Base-by-base conservation (phyloP, 176 grass and related monocot genomes). In the Secale cereale region DNA sequence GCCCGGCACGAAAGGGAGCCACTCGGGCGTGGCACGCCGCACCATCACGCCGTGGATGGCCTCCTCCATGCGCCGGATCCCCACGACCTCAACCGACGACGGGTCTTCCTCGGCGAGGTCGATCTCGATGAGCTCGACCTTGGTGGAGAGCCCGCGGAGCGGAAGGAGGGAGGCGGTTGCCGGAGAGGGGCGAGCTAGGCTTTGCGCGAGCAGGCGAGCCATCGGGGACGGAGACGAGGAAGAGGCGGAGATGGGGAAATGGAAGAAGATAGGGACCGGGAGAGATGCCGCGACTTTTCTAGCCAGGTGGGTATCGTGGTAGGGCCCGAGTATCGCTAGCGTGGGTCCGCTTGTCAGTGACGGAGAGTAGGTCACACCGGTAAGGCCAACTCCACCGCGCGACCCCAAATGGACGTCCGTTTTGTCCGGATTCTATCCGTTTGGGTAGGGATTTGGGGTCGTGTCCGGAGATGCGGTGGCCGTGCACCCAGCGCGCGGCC, bases 1-100 rank as follows among this genome's bases (percentile, higher is more conserved):
- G 8, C 94, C 97, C 0, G 97, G 94, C 5, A 99, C 82, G 86
- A 99, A 99, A 13, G 97, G 97, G 10, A 99, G 90, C 97, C 94
- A 99, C 37, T 96, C 97, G 22, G 97, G 97, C 16, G 94, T 89
- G 50, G 92, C 89, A 45, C 90, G 87, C 11, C 93, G 91, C 31
- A 97, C 91, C 63, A 99, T 88, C n/a, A 94, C 88, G 10, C 89
- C 90, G 46, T 96, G 97, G 41, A 99, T 90, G 27, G 91, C 93
- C 41, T 99, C 97, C 86, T 94, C 88, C 28, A 99, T 88, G 86
- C 91, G 89, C 59, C 87, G 84, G 30, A 92, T 91, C 71, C 97
- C 94, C 3, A 92, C 30, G 32, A 80, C 78, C 76, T 91, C 93
- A 23, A 83, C 28, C 71, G 88, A 76, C 30, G 88, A 73, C 2